Evolutionary conservation across 208 protist species (phyloP).

Genomic region (Wallacemonas sp.): DNA sequence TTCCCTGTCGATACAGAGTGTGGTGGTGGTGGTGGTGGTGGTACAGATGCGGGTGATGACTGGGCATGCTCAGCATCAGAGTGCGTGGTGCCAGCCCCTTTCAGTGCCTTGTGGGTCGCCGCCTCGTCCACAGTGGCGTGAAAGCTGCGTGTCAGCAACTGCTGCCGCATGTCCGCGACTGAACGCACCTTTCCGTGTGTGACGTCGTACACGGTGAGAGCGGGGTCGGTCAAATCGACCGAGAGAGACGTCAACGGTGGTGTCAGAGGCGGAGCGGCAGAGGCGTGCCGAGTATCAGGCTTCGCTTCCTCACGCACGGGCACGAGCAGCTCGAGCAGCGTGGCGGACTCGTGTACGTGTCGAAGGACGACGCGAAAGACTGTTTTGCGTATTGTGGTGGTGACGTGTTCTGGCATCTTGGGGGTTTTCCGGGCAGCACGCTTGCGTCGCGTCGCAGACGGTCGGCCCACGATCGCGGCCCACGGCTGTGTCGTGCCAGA

Average conservation of each 20-base stretch:
- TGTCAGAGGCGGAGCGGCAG: not conserved
- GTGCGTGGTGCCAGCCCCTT: too few relatives aligned
- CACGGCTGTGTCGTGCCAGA: too few relatives aligned
- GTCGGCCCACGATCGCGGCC: not conserved
- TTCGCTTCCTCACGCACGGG: not conserved
- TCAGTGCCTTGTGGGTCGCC: too few relatives aligned
- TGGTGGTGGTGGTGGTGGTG: too few relatives aligned
- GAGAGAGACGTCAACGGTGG: not conserved
- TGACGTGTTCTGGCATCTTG: too few relatives aligned
- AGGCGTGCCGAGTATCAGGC: not conserved
- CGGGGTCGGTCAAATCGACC: not conserved
- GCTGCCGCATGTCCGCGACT: not conserved
- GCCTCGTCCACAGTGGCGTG: too few relatives aligned
- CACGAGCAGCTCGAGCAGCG: not conserved
- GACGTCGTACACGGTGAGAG: not conserved
- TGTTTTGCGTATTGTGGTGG: too few relatives aligned
- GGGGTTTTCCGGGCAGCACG: too few relatives aligned
- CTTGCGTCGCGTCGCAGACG: too few relatives aligned
- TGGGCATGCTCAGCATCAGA: too few relatives aligned
- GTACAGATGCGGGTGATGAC: too few relatives aligned
- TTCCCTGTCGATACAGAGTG: too few relatives aligned
- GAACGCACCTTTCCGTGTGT: not conserved
- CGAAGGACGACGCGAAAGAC: slow-evolving; percentile 6
- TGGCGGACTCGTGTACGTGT: not conserved
- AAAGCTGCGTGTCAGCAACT: not conserved